A percentile compares a stretch with the other conserved stretches of the same genome.
phyloP scores from a whole-genome alignment of 2,329 filamentous ascomycete species.

The Xylariaceae sp. region DNA sequence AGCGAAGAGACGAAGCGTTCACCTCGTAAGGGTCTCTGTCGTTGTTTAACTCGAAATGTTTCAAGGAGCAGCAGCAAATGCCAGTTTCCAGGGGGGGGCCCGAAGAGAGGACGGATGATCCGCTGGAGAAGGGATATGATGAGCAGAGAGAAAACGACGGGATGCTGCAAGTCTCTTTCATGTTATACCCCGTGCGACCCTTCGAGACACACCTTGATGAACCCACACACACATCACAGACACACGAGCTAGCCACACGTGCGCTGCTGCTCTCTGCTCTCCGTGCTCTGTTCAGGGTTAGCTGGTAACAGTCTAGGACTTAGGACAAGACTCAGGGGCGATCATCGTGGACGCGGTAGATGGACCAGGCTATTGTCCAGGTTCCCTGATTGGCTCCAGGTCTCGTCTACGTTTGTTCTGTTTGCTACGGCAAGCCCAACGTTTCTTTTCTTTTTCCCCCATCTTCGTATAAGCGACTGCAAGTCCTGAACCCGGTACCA shows the following conservation, averaged over 20 bases:
- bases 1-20: conserved; percentile 26
- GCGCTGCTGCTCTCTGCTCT: conserved; percentile 1
- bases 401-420: neutral
- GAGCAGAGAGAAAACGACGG: conserved; percentile 22
- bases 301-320: too few relatives aligned
- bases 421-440: neutral
- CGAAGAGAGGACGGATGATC: conserved; percentile 19
- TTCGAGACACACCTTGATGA: conserved; percentile 24
- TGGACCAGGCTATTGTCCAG: conserved; percentile 7
- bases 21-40: conserved; percentile 26
- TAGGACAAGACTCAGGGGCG: neutral
- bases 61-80: conserved; percentile 30
- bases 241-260: conserved; percentile 10
- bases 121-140: conserved; percentile 14
- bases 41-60: conserved; percentile 34
- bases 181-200: conserved; percentile 34
- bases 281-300: neutral
- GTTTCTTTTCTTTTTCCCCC: neutral
- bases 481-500: too few relatives aligned
- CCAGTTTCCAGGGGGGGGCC: conserved; percentile 27
- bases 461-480: neutral
- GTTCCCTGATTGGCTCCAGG: neutral
- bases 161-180: conserved; percentile 32
- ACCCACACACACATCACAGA: conserved; percentile 10
- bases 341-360: neutral